Evolutionary conservation across 441 rosid genomes (phyloP).

Genomic region (Mallotus japonicus): DNA sequence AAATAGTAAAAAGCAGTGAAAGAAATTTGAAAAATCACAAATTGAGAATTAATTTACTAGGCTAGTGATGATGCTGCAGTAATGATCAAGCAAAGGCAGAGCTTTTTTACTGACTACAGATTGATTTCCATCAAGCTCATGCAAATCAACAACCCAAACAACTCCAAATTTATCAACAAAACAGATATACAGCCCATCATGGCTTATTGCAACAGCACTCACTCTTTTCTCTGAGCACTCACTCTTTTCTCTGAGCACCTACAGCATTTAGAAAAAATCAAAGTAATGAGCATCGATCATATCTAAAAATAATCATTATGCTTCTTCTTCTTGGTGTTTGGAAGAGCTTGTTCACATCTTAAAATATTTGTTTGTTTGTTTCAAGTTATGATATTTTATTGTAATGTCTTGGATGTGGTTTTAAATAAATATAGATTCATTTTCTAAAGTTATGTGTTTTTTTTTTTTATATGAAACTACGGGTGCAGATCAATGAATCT

Average conservation of each 20-base stretch:
- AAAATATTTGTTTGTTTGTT: neutral
- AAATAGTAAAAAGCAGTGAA: too few relatives aligned
- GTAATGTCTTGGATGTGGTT: too few relatives aligned
- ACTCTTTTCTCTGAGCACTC: constrained; percentile 97
- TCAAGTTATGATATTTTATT: too few relatives aligned
- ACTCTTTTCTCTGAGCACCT: too few relatives aligned
- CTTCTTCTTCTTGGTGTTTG: constrained; percentile 6
- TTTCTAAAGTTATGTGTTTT: too few relatives aligned
- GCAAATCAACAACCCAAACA: constrained; percentile 76
- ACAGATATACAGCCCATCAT: constrained; percentile 60
- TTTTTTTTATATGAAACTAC: too few relatives aligned
- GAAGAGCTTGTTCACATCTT: constrained; percentile 7
- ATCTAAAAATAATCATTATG: neutral
- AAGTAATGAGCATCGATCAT: too few relatives aligned
- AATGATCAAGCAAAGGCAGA: constrained; percentile 72
- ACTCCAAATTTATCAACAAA: constrained; percentile 95
- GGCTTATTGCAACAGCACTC: constrained; percentile 70
- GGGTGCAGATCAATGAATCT: too few relatives aligned
- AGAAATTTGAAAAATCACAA: neutral
- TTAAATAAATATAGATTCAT: too few relatives aligned
- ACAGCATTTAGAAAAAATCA: constrained; percentile 18
- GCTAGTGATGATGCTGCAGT: constrained; percentile 92
- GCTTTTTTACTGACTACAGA: constrained; percentile 52
- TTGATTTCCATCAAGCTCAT: constrained; percentile 40
- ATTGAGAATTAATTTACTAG: constrained; percentile 40